Conservation (phyloP, 805 yeast species). For the Myxozyma melibiosi region DNA sequence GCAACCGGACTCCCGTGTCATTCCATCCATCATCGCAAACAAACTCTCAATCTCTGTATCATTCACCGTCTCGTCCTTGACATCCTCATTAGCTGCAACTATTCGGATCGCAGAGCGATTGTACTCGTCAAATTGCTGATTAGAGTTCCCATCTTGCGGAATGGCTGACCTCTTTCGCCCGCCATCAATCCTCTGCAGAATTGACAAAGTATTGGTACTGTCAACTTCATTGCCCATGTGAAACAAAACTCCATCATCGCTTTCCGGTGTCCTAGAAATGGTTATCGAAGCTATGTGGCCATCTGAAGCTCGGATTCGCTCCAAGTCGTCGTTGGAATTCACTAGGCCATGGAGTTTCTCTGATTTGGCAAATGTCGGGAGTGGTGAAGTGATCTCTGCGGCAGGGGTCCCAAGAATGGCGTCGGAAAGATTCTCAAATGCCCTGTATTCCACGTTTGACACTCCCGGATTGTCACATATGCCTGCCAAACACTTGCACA, state of each 20-base stretch:
- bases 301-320: background rate
- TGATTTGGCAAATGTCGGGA: background rate
- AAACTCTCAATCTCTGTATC: constrained; percentile 26
- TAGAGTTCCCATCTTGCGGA: no score
- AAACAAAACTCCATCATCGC: background rate
- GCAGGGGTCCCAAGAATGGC: constrained; percentile 5
- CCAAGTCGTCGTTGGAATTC: background rate
- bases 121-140: constrained; percentile 21
- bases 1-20: background rate
- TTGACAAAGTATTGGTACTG: background rate
- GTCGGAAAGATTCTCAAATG: constrained; percentile 16
- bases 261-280: no score
- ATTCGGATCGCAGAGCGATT: background rate
- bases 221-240: background rate
- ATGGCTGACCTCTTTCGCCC: background rate
- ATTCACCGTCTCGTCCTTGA: background rate
- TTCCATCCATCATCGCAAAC: constrained; percentile 31
- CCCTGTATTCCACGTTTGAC: constrained; percentile 11
- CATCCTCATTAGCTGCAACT: background rate
- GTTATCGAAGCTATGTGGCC: background rate
- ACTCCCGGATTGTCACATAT: constrained; percentile 20
- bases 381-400: background rate
- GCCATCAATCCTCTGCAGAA: background rate
- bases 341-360: background rate
- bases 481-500: constrained; percentile 42